These are phyloP conservation scores for Orbilia ellipsospora DNA, from an alignment of 2,329 filamentous ascomycete genomes.

Conservation along the genomic window DNA sequence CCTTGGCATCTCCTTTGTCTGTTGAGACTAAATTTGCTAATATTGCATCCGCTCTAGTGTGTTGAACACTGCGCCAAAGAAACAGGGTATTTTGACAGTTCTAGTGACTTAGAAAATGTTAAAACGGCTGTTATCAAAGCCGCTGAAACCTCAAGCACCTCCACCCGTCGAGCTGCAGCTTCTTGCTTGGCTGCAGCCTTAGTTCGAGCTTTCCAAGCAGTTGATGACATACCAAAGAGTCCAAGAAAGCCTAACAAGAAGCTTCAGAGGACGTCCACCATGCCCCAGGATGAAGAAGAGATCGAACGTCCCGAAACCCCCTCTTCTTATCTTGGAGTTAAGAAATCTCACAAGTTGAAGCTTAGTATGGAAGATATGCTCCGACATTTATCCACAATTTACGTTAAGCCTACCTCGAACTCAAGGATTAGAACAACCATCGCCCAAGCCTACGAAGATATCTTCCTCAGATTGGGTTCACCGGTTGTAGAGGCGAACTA, in stretches of 20 bases:
- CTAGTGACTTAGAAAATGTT: slow-evolving; percentile 88
- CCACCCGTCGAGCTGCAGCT: slow-evolving; percentile 85
- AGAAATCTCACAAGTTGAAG: slow-evolving; percentile 76
- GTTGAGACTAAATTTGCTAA: background rate
- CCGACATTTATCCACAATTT: slow-evolving; percentile 81
- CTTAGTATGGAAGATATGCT: slow-evolving; percentile 82
- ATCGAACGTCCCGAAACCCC: slow-evolving; percentile 77
- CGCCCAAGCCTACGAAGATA: slow-evolving; percentile 84
- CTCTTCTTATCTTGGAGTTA: slow-evolving; percentile 65
- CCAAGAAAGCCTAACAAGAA: slow-evolving; percentile 78
- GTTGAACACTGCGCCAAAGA: slow-evolving; percentile 77
- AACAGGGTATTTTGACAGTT: slow-evolving; percentile 86
- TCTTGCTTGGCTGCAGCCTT: slow-evolving; percentile 85
- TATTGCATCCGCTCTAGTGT: slow-evolving; percentile 69
- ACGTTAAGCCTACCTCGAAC: slow-evolving; percentile 79
- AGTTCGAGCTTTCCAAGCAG: slow-evolving; percentile 78
- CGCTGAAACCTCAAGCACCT: slow-evolving; percentile 79
- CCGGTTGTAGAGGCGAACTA: slow-evolving; percentile 86
- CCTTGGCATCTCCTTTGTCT: background rate
- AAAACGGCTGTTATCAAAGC: slow-evolving; percentile 85
- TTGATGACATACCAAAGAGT: slow-evolving; percentile 68
- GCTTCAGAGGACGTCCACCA: slow-evolving; percentile 71
- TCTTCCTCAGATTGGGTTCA: slow-evolving; percentile 82
- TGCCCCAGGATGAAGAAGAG: slow-evolving; percentile 79
- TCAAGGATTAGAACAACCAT: slow-evolving; percentile 85